Evolutionary conservation across 1,139 yeast genomes (phyloP).

Genomic region (Yamadazyma epiphylla): DNA sequence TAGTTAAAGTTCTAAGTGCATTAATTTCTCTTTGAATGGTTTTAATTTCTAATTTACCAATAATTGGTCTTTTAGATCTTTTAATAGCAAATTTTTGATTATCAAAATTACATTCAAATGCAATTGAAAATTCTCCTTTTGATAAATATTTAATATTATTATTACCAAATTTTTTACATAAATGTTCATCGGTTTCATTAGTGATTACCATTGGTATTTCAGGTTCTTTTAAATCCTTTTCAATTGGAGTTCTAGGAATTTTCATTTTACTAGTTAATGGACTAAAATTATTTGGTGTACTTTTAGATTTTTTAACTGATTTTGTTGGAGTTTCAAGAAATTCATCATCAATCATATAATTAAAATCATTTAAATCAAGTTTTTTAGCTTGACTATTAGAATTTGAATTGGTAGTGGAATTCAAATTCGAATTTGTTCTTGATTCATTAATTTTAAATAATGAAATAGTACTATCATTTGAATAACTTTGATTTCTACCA

Average conservation of each 20-base stretch:
- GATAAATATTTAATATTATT: slow-evolving; percentile 69
- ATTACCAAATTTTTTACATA: slow-evolving; percentile 62
- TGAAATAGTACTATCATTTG: slow-evolving; percentile 30
- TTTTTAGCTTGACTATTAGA: slow-evolving; percentile 1
- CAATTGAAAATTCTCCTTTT: slow-evolving; percentile 84
- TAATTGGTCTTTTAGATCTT: slow-evolving; percentile 57
- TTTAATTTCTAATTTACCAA: slow-evolving; percentile 39
- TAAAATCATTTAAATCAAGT: slow-evolving; percentile 6
- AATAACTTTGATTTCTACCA: slow-evolving; percentile 32
- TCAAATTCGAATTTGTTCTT: slow-evolving; percentile 1
- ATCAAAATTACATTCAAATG: slow-evolving; percentile 71
- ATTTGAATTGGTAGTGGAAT: too few species aligned
- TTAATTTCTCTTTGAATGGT: slow-evolving; percentile 40
- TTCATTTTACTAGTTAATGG: slow-evolving; percentile 17
- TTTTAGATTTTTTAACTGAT: slow-evolving; percentile 28
- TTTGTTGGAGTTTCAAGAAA: slow-evolving; percentile 46
- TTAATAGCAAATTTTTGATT: slow-evolving; percentile 79
- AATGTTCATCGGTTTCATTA: slow-evolving; percentile 47
- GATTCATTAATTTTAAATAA: slow-evolving; percentile 25
- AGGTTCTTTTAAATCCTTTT: slow-evolving; percentile 2
- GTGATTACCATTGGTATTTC: not conserved
- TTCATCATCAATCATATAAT: slow-evolving; percentile 9
- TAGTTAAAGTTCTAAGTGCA: slow-evolving; percentile 39
- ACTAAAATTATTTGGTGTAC: slow-evolving; percentile 31
- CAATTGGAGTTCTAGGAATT: slow-evolving; percentile 13